Evolutionary conservation across 345 rosid genomes (phyloP).

Genomic region (Eutrema japonicum): DNA sequence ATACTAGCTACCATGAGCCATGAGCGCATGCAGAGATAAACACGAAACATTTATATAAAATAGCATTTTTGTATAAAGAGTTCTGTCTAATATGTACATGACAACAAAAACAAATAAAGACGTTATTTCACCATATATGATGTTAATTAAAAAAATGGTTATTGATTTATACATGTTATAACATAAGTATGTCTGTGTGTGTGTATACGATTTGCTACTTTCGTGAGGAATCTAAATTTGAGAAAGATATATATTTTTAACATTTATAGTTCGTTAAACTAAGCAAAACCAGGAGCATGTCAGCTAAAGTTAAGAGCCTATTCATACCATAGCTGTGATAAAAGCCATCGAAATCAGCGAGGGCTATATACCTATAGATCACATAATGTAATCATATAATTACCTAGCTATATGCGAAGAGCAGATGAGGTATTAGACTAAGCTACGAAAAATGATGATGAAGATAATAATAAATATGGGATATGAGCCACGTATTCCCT

Average conservation of each 20-base stretch:
- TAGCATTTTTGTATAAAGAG: too few species aligned
- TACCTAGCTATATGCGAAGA: slow-evolving; percentile 1
- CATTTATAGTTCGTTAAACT: slow-evolving; percentile 31
- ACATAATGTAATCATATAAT: slow-evolving; percentile 34
- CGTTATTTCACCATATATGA: slow-evolving; percentile 2
- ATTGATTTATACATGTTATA: neutral
- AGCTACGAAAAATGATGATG: slow-evolving; percentile 24
- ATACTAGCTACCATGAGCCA: neutral
- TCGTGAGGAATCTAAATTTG: slow-evolving; percentile 16
- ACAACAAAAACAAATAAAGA: neutral
- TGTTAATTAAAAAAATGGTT: neutral
- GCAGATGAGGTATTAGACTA: slow-evolving; percentile 27
- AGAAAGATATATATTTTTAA: slow-evolving; percentile 4
- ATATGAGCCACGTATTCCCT: neutral
- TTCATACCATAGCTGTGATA: slow-evolving; percentile 30
- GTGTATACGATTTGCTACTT: slow-evolving; percentile 8
- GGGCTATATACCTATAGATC: slow-evolving; percentile 32
- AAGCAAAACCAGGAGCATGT: slow-evolving; percentile 39
- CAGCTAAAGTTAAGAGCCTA: slow-evolving; percentile 35
- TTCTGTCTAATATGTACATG: neutral
- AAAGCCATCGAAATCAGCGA: slow-evolving; percentile 41
- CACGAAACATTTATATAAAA: neutral
- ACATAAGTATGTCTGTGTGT: neutral
- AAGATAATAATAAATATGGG: neutral
- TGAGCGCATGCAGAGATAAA: slow-evolving; percentile 25